Conservation (phyloP, 129 eudicot species). For the Helianthus annuus region HanXRQr2.0-SUNRISE NC_035436.2:202391071-202391570, state of each 20-base stretch:
- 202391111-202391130: slow-evolving; percentile 3
- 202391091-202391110: background rate
- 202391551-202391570: background rate
- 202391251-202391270: too few relatives aligned
- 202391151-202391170: too few relatives aligned
- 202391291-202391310: too few relatives aligned
- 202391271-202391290: too few relatives aligned
- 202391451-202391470: slow-evolving; percentile 28
- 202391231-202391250: too few relatives aligned
- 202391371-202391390: too few relatives aligned
- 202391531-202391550: slow-evolving; percentile 4
- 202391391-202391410: background rate
- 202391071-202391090: slow-evolving; percentile 26
- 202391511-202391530: slow-evolving; percentile 33
- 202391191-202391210: too few relatives aligned
- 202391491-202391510: slow-evolving; percentile 34
- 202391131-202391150: too few relatives aligned
- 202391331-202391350: background rate
- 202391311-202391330: too few relatives aligned
- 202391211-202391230: too few relatives aligned
- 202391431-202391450: background rate
- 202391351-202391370: background rate
- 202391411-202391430: background rate
- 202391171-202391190: too few relatives aligned
- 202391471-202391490: slow-evolving; percentile 31